Evolutionary conservation across 352 stramenopile species (phyloP).

Genomic region (Pythium grandisporangium): DNA sequence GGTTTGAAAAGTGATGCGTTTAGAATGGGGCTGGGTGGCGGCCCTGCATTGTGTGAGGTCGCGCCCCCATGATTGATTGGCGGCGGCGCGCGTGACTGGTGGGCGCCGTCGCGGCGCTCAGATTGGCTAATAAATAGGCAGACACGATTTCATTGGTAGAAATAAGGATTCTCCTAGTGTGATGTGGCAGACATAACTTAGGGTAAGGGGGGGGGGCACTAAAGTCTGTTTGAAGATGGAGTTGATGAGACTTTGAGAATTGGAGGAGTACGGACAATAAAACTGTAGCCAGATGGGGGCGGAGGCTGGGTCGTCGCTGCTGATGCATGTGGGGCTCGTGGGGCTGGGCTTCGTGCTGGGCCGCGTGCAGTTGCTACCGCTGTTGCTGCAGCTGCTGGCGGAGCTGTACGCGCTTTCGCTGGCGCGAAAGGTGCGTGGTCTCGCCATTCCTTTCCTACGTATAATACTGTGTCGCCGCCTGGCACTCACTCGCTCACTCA

Average conservation of each 20-base stretch:
- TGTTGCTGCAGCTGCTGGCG: constrained; percentile 27
- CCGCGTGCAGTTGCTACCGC: constrained; percentile 35
- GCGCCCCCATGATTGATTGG: too few relatives aligned
- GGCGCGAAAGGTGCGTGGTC: constrained; percentile 42
- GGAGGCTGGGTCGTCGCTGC: constrained; percentile 36
- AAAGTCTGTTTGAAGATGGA: constrained; percentile 5
- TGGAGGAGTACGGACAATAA: too few relatives aligned
- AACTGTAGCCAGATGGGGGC: too few relatives aligned
- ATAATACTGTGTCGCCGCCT: too few relatives aligned
- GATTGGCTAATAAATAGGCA: constrained; percentile 12
- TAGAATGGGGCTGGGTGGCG: not conserved
- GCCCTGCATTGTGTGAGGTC: too few relatives aligned
- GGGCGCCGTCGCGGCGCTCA: not conserved
- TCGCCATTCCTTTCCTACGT: too few relatives aligned
- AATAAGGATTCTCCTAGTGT: too few relatives aligned
- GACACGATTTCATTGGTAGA: constrained; percentile 4
- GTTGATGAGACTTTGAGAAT: too few relatives aligned
- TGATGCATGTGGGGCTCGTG: constrained; percentile 54
- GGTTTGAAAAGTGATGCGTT: constrained; percentile 78
- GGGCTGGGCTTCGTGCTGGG: constrained; percentile 57
- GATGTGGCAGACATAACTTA: too few relatives aligned
- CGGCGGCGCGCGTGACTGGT: too few relatives aligned
- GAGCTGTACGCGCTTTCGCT: constrained; percentile 33
- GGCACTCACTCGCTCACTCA: too few relatives aligned
- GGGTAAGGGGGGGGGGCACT: too few relatives aligned